These are phyloP conservation scores for Mediolabrus comicus DNA, from an alignment of 108 stramenopile genomes.

Conservation along the genomic window DNA sequence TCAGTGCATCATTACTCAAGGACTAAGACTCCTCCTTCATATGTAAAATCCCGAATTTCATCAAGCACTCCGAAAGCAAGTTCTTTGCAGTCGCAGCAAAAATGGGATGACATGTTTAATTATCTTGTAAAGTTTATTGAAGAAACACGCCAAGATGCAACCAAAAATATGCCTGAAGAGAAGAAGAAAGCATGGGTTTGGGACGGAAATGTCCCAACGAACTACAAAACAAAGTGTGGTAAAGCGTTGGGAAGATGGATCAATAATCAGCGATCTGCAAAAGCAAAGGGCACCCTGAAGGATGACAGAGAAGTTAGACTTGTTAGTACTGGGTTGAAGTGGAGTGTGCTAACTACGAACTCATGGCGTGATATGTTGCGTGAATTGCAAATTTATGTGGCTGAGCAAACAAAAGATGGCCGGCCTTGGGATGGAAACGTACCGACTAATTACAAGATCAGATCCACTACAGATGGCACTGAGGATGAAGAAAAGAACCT, in stretches of 20 bases:
- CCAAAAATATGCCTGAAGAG: conserved; percentile 52
- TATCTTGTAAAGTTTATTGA: conserved; percentile 71
- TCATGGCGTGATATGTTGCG: conserved; percentile 85
- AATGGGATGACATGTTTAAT: conserved; percentile 89
- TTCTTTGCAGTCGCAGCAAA: conserved; percentile 61
- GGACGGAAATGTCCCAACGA: conserved; percentile 80
- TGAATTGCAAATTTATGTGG: conserved; percentile 78
- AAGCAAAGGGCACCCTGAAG: conserved; percentile 77
- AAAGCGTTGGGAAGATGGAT: conserved; percentile 88
- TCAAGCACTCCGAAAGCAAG: conserved; percentile 34
- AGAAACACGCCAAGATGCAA: conserved; percentile 60
- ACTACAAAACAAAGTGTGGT: conserved; percentile 65
- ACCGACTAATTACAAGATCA: conserved; percentile 82
- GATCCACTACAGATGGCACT: conserved; percentile 41
- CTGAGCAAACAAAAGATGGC: conserved; percentile 56
- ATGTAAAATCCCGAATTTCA: conserved; percentile 21
- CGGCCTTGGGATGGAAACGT: conserved; percentile 74
- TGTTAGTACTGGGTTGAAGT: conserved; percentile 79
- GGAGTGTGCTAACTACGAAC: conserved; percentile 90
- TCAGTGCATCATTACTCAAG: conserved; percentile 10
- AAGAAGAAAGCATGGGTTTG: conserved; percentile 72
- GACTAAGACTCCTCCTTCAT: conserved; percentile 8
- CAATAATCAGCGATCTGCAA: conserved; percentile 87
- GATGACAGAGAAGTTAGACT: conserved; percentile 77
- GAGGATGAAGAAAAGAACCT: conserved; percentile 75